Percentiles rank a stretch among this genome's conserved stretches.
Evolutionary conservation across 2,329 filamentous ascomycete genomes (phyloP).

Genomic region (Trichoderma aggressivum): DNA sequence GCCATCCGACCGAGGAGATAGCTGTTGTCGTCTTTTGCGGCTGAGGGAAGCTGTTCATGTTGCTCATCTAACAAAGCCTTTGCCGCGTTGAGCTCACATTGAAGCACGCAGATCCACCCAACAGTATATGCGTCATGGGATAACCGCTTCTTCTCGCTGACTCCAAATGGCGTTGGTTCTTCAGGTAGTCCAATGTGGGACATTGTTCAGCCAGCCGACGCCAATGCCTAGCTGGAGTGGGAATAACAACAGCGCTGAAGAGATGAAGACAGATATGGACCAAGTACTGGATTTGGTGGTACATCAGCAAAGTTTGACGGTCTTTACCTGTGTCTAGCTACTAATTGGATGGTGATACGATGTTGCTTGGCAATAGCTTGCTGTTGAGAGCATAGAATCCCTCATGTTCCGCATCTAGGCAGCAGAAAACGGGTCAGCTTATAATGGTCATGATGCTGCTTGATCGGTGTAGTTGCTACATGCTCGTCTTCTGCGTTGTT

Average conservation of each 20-base stretch:
- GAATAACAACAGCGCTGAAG: background rate
- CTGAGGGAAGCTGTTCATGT: background rate
- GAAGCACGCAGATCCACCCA: background rate
- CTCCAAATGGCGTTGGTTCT: background rate
- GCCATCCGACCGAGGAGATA: background rate
- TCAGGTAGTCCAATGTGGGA: background rate
- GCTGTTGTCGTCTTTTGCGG: background rate
- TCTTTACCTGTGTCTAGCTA: background rate
- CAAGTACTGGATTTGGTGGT: background rate
- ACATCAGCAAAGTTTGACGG: background rate
- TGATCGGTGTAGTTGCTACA: background rate
- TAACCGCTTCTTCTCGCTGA: background rate
- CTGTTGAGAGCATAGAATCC: background rate
- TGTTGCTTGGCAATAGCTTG: background rate
- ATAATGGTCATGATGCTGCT: background rate
- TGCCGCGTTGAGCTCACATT: background rate
- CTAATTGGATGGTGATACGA: background rate
- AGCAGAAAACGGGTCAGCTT: background rate
- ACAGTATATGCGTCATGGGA: background rate
- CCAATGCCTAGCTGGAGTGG: background rate
- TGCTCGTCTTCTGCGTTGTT: background rate
- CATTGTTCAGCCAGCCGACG: background rate
- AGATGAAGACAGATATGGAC: background rate
- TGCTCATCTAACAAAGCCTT: background rate
- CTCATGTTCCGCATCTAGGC: background rate